Conservation (phyloP, 768 basidiomycete species). For the Ephemerocybe angulata region DNA sequence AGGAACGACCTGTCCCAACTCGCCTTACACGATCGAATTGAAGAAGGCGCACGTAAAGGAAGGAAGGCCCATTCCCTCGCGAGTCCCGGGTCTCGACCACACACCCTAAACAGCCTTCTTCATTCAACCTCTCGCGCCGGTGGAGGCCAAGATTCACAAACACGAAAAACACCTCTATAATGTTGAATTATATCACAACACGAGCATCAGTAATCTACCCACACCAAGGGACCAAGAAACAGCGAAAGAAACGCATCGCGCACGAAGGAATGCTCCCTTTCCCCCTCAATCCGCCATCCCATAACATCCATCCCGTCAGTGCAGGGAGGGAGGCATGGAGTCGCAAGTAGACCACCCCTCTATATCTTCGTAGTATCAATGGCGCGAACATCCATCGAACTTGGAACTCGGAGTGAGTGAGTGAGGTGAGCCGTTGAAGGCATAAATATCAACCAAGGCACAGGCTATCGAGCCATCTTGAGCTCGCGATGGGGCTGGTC, state of each 20-base stretch:
- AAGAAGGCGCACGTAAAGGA: too few relatives aligned
- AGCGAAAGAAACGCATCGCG: not conserved
- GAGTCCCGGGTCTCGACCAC: too few relatives aligned
- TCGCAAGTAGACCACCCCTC: too few relatives aligned
- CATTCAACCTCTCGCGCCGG: too few relatives aligned
- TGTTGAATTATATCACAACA: constrained; percentile 8
- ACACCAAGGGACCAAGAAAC: not conserved
- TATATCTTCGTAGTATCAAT: too few relatives aligned
- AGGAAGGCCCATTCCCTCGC: too few relatives aligned
- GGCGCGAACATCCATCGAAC: not conserved
- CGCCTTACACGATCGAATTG: too few relatives aligned
- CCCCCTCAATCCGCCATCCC: not conserved
- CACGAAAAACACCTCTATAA: not conserved
- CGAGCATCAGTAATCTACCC: not conserved
- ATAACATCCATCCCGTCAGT: not conserved
- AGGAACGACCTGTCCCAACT: too few relatives aligned
- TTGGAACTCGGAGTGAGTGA: not conserved
- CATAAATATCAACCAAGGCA: not conserved
- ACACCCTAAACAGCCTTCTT: too few relatives aligned
- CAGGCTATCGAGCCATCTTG: too few relatives aligned
- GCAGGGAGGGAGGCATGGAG: too few relatives aligned
- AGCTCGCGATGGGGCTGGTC: too few relatives aligned
- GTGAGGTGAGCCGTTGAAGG: not conserved
- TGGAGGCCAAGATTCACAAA: not conserved
- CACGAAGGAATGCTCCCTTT: not conserved